Percentiles rank a stretch among this genome's conserved stretches.
Conservation (phyloP, 169 alveolate genomes). For the Babesia bigemina region DNA sequence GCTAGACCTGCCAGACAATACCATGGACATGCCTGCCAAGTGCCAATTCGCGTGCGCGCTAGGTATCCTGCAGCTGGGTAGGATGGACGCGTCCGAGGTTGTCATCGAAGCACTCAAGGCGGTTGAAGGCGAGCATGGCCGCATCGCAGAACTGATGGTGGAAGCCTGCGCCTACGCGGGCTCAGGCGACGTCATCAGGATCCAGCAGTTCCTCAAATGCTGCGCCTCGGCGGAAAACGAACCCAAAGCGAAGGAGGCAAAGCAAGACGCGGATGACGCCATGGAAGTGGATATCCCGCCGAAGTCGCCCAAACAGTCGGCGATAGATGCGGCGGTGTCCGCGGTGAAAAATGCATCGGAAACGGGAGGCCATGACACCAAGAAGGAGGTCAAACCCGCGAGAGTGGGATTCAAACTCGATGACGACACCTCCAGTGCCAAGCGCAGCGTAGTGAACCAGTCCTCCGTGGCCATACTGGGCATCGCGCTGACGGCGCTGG, state of each 20-base stretch:
- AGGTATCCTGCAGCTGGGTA: constrained; percentile 90
- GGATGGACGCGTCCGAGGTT: constrained; percentile 90
- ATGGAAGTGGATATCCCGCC: constrained; percentile 48
- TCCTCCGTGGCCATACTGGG: constrained; percentile 88
- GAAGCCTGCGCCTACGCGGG: constrained; percentile 97
- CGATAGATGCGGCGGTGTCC: not conserved
- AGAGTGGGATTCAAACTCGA: constrained; percentile 24
- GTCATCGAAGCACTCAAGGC: constrained; percentile 87
- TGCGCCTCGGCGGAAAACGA: constrained; percentile 19
- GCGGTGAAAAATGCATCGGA: not conserved
- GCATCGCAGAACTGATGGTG: constrained; percentile 80
- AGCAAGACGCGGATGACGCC: constrained; percentile 19
- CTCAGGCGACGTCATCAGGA: constrained; percentile 96
- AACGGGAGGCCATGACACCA: not conserved
- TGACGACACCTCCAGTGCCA: constrained; percentile 64
- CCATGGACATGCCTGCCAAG: constrained; percentile 53
- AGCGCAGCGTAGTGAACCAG: constrained; percentile 71
- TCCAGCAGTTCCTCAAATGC: constrained; percentile 90
- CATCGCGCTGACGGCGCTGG: constrained; percentile 92
- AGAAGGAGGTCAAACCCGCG: not conserved
- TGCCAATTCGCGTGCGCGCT: constrained; percentile 70
- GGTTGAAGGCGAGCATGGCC: constrained; percentile 76
- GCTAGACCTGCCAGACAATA: constrained; percentile 75
- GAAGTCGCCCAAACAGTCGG: constrained; percentile 14
- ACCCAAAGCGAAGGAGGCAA: constrained; percentile 16